A percentile compares a stretch with the other conserved stretches of the same genome.
phyloP scores from a whole-genome alignment of 108 stramenopile species.

The Stephanodiscus triporus region DNA sequence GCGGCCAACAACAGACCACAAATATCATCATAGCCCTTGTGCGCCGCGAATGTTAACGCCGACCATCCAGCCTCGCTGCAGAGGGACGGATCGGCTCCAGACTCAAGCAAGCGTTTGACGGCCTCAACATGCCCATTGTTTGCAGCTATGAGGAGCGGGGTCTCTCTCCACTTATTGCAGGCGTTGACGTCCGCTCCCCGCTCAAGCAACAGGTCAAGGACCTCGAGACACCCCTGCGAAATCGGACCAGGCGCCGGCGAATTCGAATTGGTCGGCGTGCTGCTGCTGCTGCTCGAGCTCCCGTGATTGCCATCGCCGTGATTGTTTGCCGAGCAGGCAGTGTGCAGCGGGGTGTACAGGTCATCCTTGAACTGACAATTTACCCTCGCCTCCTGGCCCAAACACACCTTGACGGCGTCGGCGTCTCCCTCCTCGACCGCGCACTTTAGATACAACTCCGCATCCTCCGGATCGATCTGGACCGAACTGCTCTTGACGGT shows the following conservation, averaged over 20 bases:
- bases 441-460: conserved; percentile 89
- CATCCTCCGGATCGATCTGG: conserved; percentile 83
- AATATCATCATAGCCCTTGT: conserved; percentile 93
- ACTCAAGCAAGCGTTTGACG: conserved; percentile 77
- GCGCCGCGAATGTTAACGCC: conserved; percentile 91
- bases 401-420: conserved; percentile 76
- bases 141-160: conserved; percentile 81
- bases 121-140: conserved; percentile 89
- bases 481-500: conserved; percentile 83
- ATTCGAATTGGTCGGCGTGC: conserved; percentile 41
- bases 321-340: conserved; percentile 73
- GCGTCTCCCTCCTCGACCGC: conserved; percentile 92
- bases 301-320: conserved; percentile 21
- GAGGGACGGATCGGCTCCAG: conserved; percentile 81
- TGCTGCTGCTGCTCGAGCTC: conserved; percentile 21
- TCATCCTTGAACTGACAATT: conserved; percentile 95
- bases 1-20: conserved; percentile 70
- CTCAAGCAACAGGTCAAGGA: conserved; percentile 77
- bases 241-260: conserved; percentile 39
- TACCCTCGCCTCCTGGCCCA: conserved; percentile 81
- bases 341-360: conserved; percentile 89
- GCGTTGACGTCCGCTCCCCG: conserved; percentile 88
- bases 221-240: conserved; percentile 65
- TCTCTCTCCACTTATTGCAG: conserved; percentile 91
- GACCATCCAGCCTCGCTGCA: conserved; percentile 91